These are phyloP conservation scores for Gastroboletus turbinatus DNA, from an alignment of 1,284 basidiomycete species.

Conservation along the genomic window DNA sequence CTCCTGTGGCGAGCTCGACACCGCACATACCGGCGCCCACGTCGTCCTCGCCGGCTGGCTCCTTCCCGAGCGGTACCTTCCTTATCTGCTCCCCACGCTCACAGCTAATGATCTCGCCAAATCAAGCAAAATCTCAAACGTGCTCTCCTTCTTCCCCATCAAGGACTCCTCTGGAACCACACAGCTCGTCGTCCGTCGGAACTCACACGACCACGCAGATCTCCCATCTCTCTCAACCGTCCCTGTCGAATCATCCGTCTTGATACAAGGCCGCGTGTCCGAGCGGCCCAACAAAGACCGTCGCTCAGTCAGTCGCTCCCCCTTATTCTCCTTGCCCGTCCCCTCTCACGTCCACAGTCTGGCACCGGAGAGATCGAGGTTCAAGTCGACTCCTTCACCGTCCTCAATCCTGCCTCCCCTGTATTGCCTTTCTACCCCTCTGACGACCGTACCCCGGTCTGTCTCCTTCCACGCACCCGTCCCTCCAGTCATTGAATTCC, in stretches of 20 bases:
- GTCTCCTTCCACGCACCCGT: conserved; percentile 30
- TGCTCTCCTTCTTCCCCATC: conserved; percentile 77
- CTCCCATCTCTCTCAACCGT: conserved; percentile 55
- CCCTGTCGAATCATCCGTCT: conserved; percentile 75
- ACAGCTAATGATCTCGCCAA: conserved; percentile 31
- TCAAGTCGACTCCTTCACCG: conserved; percentile 61
- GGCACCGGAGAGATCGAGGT: conserved; percentile 80
- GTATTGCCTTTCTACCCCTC: conserved; percentile 82
- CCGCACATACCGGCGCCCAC: conserved; percentile 50
- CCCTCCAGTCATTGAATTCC: conserved; percentile 22
- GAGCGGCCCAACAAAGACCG: conserved; percentile 62
- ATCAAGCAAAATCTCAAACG: conserved; percentile 64
- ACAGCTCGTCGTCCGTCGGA: conserved; percentile 71
- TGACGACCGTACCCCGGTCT: conserved; percentile 68
- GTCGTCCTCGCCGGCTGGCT: conserved; percentile 82
- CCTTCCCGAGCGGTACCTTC: conserved; percentile 64
- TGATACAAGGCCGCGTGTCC: conserved; percentile 70
- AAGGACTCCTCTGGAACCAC: conserved; percentile 74
- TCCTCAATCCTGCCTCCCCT: conserved; percentile 77
- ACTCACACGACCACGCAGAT: conserved; percentile 31
- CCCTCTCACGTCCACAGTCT: conserved; percentile 36
- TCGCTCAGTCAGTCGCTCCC: conserved; percentile 46
- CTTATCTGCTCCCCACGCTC: conserved; percentile 32
- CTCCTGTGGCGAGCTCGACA: conserved; percentile 59
- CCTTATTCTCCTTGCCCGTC: not conserved